A percentile compares a stretch with the other conserved stretches of the same genome.
Conservation (phyloP, 805 yeast species). For the Cyberlindnera euphorbiiphila region DNA sequence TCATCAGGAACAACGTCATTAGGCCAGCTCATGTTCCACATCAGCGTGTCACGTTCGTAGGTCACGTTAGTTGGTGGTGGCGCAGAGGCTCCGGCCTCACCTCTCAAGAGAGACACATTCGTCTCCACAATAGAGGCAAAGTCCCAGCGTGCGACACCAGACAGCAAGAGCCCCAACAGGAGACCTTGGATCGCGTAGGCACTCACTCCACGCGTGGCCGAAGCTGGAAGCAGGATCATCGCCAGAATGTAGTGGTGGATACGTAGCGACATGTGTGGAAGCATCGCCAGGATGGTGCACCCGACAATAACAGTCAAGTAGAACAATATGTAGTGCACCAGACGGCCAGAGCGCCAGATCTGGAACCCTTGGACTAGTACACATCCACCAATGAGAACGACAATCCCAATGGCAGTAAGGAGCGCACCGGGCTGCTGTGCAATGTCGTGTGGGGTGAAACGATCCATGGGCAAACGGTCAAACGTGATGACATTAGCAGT, state of each 20-base stretch:
- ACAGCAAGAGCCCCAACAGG: constrained; percentile 70
- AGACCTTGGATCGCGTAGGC: constrained; percentile 82
- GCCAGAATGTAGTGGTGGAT: constrained; percentile 83
- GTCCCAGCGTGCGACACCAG: constrained; percentile 93
- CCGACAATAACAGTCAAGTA: constrained; percentile 46
- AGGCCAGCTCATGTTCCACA: constrained; percentile 22
- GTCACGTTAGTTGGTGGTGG: constrained; percentile 47
- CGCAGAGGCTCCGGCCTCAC: constrained; percentile 57
- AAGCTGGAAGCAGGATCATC: constrained; percentile 75
- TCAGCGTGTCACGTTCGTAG: constrained; percentile 27
- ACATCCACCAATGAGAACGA: constrained; percentile 45
- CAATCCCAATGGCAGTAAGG: constrained; percentile 53
- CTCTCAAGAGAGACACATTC: constrained; percentile 56
- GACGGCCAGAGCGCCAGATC: constrained; percentile 75
- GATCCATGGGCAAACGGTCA: constrained; percentile 83
- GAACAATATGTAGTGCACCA: constrained; percentile 51
- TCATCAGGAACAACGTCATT: constrained; percentile 5
- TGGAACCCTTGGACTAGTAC: constrained; percentile 70
- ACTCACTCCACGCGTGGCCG: constrained; percentile 65
- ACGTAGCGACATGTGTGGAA: constrained; percentile 71
- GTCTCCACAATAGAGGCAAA: constrained; percentile 87
- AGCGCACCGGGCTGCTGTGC: constrained; percentile 75
- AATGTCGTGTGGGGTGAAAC: constrained; percentile 70
- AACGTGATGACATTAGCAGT: constrained; percentile 82
- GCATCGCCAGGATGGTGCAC: constrained; percentile 39